A percentile compares a stretch with the other conserved stretches of the same genome.
phyloP scores from a whole-genome alignment of 2,329 filamentous ascomycete species.

The Thelonectria olida region DNA sequence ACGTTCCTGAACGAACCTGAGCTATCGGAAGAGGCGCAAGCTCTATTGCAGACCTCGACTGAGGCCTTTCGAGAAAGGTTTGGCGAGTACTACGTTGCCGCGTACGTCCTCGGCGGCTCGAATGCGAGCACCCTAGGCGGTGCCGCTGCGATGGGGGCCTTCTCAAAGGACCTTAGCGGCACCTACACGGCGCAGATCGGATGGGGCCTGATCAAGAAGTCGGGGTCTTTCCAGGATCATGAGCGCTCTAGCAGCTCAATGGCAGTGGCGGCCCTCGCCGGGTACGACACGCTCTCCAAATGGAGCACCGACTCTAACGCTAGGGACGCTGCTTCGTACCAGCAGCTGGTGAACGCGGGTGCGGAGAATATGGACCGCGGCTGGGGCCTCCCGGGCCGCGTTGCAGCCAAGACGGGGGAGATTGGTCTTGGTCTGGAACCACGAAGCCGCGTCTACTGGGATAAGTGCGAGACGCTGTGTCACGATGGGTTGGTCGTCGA shows the following conservation, averaged over 20 bases:
- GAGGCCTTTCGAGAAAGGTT: conserved; percentile 1
- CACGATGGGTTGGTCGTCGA: conserved; percentile 8
- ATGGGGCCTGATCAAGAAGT: background rate
- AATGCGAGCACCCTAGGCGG: conserved; percentile 3
- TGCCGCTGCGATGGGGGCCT: background rate
- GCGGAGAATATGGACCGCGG: background rate
- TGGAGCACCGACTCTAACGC: background rate
- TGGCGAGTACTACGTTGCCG: conserved; percentile 15
- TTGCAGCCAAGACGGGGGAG: background rate
- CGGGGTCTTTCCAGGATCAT: background rate
- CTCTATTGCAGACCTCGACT: background rate
- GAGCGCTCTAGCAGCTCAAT: background rate
- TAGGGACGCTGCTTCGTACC: background rate
- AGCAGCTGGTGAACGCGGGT: background rate
- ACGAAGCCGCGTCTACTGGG: background rate
- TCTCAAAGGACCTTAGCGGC: background rate
- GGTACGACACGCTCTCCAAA: background rate
- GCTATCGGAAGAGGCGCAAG: conserved; percentile 3
- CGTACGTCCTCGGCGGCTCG: conserved; percentile 4
- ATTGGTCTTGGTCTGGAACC: background rate
- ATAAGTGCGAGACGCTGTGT: conserved; percentile 6
- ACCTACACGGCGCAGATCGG: background rate
- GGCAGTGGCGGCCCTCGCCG: background rate
- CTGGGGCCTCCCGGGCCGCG: background rate
- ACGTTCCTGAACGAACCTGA: conserved; percentile 2